These are phyloP conservation scores for Coniella vitis DNA, from an alignment of 2,329 filamentous ascomycete species.

Conservation along the genomic window DNA sequence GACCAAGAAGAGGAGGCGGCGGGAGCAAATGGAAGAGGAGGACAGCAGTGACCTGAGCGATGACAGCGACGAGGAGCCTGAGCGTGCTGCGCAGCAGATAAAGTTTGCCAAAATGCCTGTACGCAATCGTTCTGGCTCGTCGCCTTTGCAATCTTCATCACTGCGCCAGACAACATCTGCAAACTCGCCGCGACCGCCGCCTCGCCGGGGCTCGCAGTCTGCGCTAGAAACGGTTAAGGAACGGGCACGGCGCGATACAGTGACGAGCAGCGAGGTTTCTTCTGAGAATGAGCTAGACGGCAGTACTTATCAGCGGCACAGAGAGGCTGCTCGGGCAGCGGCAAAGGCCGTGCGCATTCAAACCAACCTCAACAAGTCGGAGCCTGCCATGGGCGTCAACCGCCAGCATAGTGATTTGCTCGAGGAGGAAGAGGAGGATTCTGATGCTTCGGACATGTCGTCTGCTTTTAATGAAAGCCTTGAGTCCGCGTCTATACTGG, in stretches of 20 bases:
- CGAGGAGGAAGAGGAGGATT: slow-evolving; percentile 49
- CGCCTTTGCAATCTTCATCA: slow-evolving; percentile 66
- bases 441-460: slow-evolving; percentile 55
- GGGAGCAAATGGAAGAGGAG: slow-evolving; percentile 75
- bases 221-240: slow-evolving; percentile 64
- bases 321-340: slow-evolving; percentile 53
- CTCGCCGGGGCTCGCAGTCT: slow-evolving; percentile 62
- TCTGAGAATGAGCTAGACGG: slow-evolving; percentile 75
- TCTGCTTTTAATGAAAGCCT: slow-evolving; percentile 61
- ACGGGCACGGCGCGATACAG: slow-evolving; percentile 64
- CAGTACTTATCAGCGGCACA: slow-evolving; percentile 56
- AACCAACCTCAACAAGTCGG: slow-evolving; percentile 43
- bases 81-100: slow-evolving; percentile 77
- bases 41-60: slow-evolving; percentile 82
- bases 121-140: slow-evolving; percentile 77
- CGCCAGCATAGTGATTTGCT: slow-evolving; percentile 44
- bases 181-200: slow-evolving; percentile 40
- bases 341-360: slow-evolving; percentile 47
- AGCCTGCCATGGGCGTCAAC: slow-evolving; percentile 34
- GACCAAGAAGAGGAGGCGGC: slow-evolving; percentile 56
- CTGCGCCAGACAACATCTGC: slow-evolving; percentile 46
- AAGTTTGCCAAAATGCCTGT: slow-evolving; percentile 96
- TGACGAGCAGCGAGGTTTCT: slow-evolving; percentile 76
- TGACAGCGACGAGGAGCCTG: slow-evolving; percentile 73
- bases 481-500: slow-evolving; percentile 65